phyloP scores from a whole-genome alignment of 805 yeast species.

The Starmera amethionina region DNA sequence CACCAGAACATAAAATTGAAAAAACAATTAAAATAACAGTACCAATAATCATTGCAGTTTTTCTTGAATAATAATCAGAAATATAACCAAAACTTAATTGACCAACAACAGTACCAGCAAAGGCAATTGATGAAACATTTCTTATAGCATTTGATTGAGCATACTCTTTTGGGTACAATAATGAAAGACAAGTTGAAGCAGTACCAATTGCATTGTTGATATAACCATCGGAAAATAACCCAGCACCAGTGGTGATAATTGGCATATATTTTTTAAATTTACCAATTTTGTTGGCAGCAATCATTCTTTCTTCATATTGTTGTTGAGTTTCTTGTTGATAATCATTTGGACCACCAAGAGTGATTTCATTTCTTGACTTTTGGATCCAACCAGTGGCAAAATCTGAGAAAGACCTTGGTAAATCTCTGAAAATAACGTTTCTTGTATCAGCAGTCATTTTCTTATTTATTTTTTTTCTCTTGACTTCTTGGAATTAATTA shows the following conservation, averaged over 20 bases:
- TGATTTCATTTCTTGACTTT: conserved; percentile 33
- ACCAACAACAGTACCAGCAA: conserved; percentile 87
- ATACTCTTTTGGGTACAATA: conserved; percentile 57
- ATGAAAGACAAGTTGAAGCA: conserved; percentile 59
- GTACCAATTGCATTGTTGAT: conserved; percentile 78
- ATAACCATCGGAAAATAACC: conserved; percentile 89
- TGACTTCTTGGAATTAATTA: no score
- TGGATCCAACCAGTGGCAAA: conserved; percentile 32
- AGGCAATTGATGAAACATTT: conserved; percentile 80
- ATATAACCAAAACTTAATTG: conserved; percentile 72
- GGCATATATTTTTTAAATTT: conserved; percentile 43
- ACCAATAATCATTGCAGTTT: conserved; percentile 73
- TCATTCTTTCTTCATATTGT: conserved; percentile 12
- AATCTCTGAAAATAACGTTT: conserved; percentile 31
- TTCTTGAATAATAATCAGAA: conserved; percentile 75
- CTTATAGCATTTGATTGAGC: conserved; percentile 57
- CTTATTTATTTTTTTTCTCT: no score
- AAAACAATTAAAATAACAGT: conserved; percentile 67
- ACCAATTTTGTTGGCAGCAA: conserved; percentile 10
- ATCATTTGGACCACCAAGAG: conserved; percentile 22
- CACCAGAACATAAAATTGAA: conserved; percentile 71
- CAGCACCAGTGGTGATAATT: conserved; percentile 80
- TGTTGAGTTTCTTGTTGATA: conserved; percentile 20
- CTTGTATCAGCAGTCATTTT: not conserved
- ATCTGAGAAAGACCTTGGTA: conserved; percentile 33